Evolutionary conservation across 352 stramenopile species (phyloP), one percentile per base, ranked within the genome.

Genomic region (Elongisporangium prolatum): DNA sequence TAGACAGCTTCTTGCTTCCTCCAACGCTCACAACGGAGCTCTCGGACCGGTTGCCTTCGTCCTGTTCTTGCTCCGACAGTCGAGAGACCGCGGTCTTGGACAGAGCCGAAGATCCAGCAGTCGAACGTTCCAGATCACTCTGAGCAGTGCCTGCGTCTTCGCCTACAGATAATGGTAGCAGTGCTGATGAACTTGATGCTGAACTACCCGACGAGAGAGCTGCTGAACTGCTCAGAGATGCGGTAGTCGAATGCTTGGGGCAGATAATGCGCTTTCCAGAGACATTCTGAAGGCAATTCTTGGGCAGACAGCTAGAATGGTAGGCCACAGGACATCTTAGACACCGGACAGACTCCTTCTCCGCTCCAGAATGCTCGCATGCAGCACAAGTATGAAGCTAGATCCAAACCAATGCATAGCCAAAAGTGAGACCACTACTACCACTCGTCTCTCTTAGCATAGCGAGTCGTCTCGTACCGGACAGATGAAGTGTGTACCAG

Each of bases 401-500:
- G 14, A 21, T 8, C 25, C 8, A 34, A 14, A 59, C 10, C 18
- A 49, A 24, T 7, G 0, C 50, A 40, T 10, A 55, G 52, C 4
- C 21, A 9, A 55, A 28, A 17, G 24, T 38, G 50, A 16, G 21
- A 37, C 51, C 53, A 21, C 28, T 34, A 14, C n/a, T 21, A 17
- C 20, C 28, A 9, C 8, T 8, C 25, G 4, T 34, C n/a, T 51
- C 50, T 4, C 34, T 14, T 16, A 28, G 22, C 28, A 56, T 56
- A 1, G 28, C 16, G 4, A 37, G 21, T 40, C 49, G 25, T 48
- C 4, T 65, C 71, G 48, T 64, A 79, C 70, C 34, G 86, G 84
- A 56, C 86, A 95, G 50, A 95, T 95, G 56, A 95, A 95, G 59
- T 88, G 76, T 51, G 79, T 77, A 59, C 84, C 77, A 14, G 85